Percentiles rank a stretch among this genome's conserved stretches.
Conservation (phyloP, 1,284 basidiomycete species). For the Moesziomyces antarcticus region DNA sequence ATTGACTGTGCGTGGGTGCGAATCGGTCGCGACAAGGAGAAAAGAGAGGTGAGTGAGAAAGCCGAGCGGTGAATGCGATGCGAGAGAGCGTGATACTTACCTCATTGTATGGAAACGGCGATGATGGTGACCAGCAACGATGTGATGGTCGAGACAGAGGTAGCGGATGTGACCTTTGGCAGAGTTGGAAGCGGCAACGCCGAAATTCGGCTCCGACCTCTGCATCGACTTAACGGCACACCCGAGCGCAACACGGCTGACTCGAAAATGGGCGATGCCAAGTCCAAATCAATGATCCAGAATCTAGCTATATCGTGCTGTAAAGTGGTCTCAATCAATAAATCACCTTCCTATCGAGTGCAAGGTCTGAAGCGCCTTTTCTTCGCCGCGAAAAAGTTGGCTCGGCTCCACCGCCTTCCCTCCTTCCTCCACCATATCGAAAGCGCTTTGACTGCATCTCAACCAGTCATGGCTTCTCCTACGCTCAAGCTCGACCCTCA, state of each 20-base stretch:
- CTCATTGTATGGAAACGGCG: not conserved
- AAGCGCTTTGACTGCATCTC: slow-evolving; percentile 5
- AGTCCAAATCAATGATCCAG: not conserved
- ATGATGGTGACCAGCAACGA: not conserved
- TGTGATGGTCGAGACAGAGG: slow-evolving; percentile 1
- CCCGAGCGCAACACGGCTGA: not conserved
- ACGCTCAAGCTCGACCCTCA: slow-evolving; percentile 53
- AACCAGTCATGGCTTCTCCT: slow-evolving; percentile 37
- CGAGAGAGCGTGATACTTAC: not conserved
- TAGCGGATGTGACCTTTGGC: not conserved
- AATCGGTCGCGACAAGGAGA: too few relatives aligned
- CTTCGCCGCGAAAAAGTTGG: not conserved
- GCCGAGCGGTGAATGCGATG: too few relatives aligned
- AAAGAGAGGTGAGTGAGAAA: not conserved
- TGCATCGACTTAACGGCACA: slow-evolving; percentile 1
- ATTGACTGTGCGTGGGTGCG: slow-evolving; percentile 76
- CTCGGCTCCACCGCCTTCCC: not conserved
- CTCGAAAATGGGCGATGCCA: slow-evolving; percentile 7
- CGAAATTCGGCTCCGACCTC: slow-evolving; percentile 24
- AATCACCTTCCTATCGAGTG: not conserved
- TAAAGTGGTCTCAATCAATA: slow-evolving; percentile 6
- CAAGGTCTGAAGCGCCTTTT: not conserved
- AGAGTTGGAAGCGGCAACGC: slow-evolving; percentile 1
- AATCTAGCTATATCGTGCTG: too few relatives aligned
- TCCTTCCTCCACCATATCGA: slow-evolving; percentile 4